A percentile compares a stretch with the other conserved stretches of the same genome.
Conservation (phyloP, 345 rosid genomes). For the Anastatica hierochuntica region DNA sequence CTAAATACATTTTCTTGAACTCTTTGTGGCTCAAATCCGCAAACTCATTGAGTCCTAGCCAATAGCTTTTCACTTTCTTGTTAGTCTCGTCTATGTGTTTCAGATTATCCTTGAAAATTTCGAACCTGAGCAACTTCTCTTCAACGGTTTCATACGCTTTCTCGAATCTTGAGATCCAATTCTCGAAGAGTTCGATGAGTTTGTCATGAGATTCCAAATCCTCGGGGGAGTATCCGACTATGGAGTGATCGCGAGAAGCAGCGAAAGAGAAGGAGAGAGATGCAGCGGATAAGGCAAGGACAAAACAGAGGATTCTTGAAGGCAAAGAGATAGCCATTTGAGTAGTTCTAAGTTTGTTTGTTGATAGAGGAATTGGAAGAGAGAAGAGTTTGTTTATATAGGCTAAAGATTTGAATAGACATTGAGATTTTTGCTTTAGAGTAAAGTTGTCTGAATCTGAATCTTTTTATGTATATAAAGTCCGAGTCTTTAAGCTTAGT, state of each 20-base stretch:
- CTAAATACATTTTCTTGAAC: conserved; percentile 57
- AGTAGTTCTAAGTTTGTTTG: background rate
- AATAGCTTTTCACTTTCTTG: conserved; percentile 45
- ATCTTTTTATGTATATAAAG: conserved; percentile 8
- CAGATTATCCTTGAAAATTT: conserved; percentile 65
- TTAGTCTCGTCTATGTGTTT: conserved; percentile 66
- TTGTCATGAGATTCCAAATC: conserved; percentile 43
- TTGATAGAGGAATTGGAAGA: conserved; percentile 9
- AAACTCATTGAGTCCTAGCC: conserved; percentile 73
- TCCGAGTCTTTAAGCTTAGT: conserved; percentile 22
- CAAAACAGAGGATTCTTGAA: conserved; percentile 21
- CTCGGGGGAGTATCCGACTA: conserved; percentile 55
- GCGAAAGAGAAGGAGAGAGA: conserved; percentile 33
- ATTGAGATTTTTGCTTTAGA: conserved; percentile 14
- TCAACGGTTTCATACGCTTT: conserved; percentile 51
- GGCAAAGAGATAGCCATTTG: conserved; percentile 35
- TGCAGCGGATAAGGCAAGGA: conserved; percentile 24
- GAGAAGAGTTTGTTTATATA: conserved; percentile 16
- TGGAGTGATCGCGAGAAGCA: conserved; percentile 57
- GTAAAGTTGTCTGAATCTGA: conserved; percentile 23
- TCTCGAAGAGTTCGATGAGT: conserved; percentile 55
- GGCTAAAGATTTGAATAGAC: background rate
- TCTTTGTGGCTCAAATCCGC: conserved; percentile 73
- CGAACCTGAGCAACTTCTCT: conserved; percentile 56
- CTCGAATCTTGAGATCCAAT: conserved; percentile 62